phyloP scores from a whole-genome alignment of 805 yeast genomes.

The Candida stauntonica region DNA sequence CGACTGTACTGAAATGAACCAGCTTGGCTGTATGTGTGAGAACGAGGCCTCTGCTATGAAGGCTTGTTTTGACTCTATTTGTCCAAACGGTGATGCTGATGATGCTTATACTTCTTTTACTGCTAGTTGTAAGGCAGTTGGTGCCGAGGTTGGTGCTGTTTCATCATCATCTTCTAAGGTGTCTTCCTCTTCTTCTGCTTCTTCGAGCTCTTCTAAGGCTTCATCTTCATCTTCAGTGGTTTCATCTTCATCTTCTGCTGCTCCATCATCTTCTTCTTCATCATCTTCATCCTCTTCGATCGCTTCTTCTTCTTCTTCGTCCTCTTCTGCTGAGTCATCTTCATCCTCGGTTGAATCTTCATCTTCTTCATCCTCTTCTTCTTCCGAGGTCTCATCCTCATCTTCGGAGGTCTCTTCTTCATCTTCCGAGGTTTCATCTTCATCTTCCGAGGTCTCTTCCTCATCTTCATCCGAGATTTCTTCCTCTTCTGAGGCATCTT shows the following conservation, averaged over 20 bases:
- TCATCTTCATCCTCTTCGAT: conserved; percentile 24
- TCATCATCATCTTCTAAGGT: conserved; percentile 33
- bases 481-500: conserved; percentile 16
- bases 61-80: conserved; percentile 58
- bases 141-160: conserved; percentile 30
- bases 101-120: conserved; percentile 59
- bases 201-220: conserved; percentile 27
- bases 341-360: conserved; percentile 21
- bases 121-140: conserved; percentile 45
- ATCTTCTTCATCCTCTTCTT: conserved; percentile 18
- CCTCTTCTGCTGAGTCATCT: conserved; percentile 22
- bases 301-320: conserved; percentile 21
- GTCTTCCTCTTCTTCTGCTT: conserved; percentile 27
- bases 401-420: conserved; percentile 14
- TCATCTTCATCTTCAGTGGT: conserved; percentile 33
- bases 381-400: conserved; percentile 24
- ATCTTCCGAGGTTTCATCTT: conserved; percentile 18
- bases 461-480: conserved; percentile 22
- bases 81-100: conserved; percentile 61
- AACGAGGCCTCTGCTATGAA: conserved; percentile 49
- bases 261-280: conserved; percentile 25
- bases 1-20: conserved; percentile 54
- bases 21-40: conserved; percentile 66
- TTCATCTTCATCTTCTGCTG: conserved; percentile 27
- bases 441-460: conserved; percentile 21